Evolutionary conservation across 2,329 filamentous ascomycete species (phyloP).

Genomic region (Daldinia sp.): DNA sequence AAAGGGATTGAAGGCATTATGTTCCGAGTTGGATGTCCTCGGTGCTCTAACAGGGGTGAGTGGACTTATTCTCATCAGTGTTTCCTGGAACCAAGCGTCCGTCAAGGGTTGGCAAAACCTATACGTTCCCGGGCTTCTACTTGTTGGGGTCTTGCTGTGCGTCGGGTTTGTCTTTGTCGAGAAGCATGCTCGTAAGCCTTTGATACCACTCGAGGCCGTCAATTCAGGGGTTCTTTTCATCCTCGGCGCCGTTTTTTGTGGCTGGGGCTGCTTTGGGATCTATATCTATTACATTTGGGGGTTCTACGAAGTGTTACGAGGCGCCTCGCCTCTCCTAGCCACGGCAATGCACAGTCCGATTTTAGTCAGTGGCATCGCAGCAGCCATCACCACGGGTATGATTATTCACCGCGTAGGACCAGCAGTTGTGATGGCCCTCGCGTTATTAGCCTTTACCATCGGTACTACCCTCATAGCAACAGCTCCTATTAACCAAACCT

Average conservation of each 20-base stretch:
- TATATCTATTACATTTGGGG: conserved; percentile 55
- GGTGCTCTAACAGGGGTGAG: conserved; percentile 55
- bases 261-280: conserved; percentile 57
- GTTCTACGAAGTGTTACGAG: conserved; percentile 52
- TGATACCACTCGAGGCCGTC: conserved; percentile 61
- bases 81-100: conserved; percentile 67
- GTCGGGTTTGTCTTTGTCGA: conserved; percentile 62
- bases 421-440: conserved; percentile 46
- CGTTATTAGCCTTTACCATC: conserved; percentile 45
- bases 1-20: conserved; percentile 35
- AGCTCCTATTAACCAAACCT: conserved; percentile 58
- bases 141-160: conserved; percentile 59
- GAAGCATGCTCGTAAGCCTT: conserved; percentile 54
- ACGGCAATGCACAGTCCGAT: conserved; percentile 52
- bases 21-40: conserved; percentile 41
- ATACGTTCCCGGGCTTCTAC: conserved; percentile 60
- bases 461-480: conserved; percentile 46
- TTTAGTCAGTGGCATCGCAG: conserved; percentile 49
- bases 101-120: conserved; percentile 60
- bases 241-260: conserved; percentile 57
- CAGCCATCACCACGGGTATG: conserved; percentile 43
- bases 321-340: conserved; percentile 49
- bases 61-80: conserved; percentile 63
- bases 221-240: conserved; percentile 58
- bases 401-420: conserved; percentile 46